phyloP scores from a whole-genome alignment of 805 yeast species.

The Metschnikowia borealis region DNA sequence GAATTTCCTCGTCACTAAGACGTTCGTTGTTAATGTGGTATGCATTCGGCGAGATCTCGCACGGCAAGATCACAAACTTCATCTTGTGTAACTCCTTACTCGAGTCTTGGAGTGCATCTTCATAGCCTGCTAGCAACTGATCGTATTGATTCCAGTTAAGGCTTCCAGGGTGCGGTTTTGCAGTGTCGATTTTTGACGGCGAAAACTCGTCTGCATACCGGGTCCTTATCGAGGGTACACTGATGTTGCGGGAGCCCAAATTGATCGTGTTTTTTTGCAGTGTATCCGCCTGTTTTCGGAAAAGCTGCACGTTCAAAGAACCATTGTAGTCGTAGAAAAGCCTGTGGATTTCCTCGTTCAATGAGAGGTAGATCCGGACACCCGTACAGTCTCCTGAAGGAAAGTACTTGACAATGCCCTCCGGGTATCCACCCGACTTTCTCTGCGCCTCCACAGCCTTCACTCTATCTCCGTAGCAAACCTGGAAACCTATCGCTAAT shows the following conservation, averaged over 20 bases:
- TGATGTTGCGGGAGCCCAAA: constrained; percentile 10
- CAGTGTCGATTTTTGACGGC: constrained; percentile 29
- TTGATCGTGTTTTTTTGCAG: constrained; percentile 10
- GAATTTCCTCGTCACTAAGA: constrained; percentile 76
- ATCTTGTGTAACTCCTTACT: constrained; percentile 57
- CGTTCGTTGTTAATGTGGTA: constrained; percentile 52
- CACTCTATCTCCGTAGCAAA: constrained; percentile 71
- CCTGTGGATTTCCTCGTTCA: constrained; percentile 83
- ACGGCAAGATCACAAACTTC: constrained; percentile 81
- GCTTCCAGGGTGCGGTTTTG: constrained; percentile 49
- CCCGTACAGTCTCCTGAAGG: constrained; percentile 47
- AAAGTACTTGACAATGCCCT: constrained; percentile 53
- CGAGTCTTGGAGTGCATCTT: constrained; percentile 59
- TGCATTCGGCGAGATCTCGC: constrained; percentile 59
- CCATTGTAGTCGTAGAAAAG: constrained; percentile 70
- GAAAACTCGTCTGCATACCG: constrained; percentile 68
- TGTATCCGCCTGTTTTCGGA: constrained; percentile 25
- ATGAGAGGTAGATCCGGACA: constrained; percentile 65
- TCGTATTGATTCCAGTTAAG: constrained; percentile 92
- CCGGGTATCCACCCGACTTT: constrained; percentile 50
- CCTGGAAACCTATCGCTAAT: constrained; percentile 83
- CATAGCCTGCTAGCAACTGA: constrained; percentile 87
- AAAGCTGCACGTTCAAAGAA: constrained; percentile 74
- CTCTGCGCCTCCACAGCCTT: constrained; percentile 60
- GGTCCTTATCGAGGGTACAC: constrained; percentile 58